Conservation (phyloP, 345 rosid genomes). For the Lepidium didymum region DNA sequence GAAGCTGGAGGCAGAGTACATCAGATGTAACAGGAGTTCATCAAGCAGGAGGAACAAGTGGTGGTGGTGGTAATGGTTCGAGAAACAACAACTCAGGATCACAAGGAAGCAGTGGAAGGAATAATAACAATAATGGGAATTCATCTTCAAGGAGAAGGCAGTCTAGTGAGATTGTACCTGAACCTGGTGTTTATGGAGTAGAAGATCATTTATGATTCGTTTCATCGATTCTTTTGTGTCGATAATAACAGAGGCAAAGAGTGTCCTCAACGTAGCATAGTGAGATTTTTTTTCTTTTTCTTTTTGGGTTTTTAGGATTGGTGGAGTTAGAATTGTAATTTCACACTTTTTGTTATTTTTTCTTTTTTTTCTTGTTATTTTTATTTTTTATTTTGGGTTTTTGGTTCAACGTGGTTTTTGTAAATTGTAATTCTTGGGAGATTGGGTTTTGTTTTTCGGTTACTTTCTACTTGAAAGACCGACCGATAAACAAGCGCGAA, state of each 20-base stretch:
- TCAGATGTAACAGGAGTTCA: slow-evolving; percentile 60
- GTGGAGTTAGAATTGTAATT: background rate
- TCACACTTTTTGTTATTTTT: background rate
- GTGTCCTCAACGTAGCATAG: slow-evolving; percentile 20
- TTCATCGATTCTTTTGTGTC: slow-evolving; percentile 39
- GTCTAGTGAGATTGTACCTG: slow-evolving; percentile 86
- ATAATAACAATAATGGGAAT: slow-evolving; percentile 39
- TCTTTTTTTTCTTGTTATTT: background rate
- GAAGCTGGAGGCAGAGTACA: slow-evolving; percentile 95
- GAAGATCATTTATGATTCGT: slow-evolving; percentile 40
- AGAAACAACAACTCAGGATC: slow-evolving; percentile 62
- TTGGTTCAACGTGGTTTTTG: slow-evolving; percentile 8
- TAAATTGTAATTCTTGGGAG: slow-evolving; percentile 26
- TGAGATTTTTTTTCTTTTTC: background rate
- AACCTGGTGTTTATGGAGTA: slow-evolving; percentile 39
- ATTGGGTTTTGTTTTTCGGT: background rate
- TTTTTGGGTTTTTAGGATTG: background rate
- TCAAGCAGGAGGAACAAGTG: slow-evolving; percentile 40
- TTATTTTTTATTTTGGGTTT: background rate
- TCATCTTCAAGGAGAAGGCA: slow-evolving; percentile 73
- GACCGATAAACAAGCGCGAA: background rate
- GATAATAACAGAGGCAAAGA: slow-evolving; percentile 28
- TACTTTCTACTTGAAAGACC: slow-evolving; percentile 9
- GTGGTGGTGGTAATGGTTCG: slow-evolving; percentile 55
- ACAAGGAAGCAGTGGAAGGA: slow-evolving; percentile 63